phyloP scores from a whole-genome alignment of 176 grass and related monocot species.

The Cocos nucifera region DNA sequence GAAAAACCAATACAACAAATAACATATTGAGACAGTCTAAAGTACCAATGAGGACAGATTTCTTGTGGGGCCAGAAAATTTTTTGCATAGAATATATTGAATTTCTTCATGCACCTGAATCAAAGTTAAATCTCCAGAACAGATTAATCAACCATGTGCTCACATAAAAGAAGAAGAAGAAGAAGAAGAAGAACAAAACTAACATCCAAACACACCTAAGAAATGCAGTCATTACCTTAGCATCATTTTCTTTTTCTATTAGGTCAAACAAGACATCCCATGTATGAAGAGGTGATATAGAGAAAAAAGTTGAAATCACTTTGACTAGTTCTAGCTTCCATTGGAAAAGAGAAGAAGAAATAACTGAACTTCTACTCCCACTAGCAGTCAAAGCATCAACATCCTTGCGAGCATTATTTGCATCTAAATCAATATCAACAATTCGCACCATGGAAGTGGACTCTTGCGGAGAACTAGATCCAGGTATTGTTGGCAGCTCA shows the following conservation, averaged over 20 bases:
- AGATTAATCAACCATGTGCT: not conserved
- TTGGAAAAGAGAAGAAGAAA: constrained; percentile 35
- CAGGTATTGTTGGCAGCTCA: constrained; percentile 33
- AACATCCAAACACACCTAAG: not conserved
- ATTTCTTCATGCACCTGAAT: constrained; percentile 52
- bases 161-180: not conserved
- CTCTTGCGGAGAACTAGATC: constrained; percentile 37
- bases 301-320: constrained; percentile 62
- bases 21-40: constrained; percentile 14
- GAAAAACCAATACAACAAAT: constrained; percentile 13
- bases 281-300: constrained; percentile 46
- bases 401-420: constrained; percentile 34
- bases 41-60: constrained; percentile 61
- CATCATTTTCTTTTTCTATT: constrained; percentile 46
- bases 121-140: constrained; percentile 24
- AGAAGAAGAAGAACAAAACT: constrained; percentile 7
- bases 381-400: constrained; percentile 36
- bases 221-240: constrained; percentile 44
- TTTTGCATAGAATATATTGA: constrained; percentile 69
- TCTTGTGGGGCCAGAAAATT: constrained; percentile 37
- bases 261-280: constrained; percentile 71
- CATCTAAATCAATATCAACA: constrained; percentile 84
- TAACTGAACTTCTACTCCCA: constrained; percentile 37
- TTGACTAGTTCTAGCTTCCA: constrained; percentile 57
- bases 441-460: constrained; percentile 32